Percentiles rank a stretch among this genome's conserved stretches.
These are phyloP conservation scores for Gentiana dahurica DNA, from an alignment of 257 asterid species.

Conservation along the genomic window DNA sequence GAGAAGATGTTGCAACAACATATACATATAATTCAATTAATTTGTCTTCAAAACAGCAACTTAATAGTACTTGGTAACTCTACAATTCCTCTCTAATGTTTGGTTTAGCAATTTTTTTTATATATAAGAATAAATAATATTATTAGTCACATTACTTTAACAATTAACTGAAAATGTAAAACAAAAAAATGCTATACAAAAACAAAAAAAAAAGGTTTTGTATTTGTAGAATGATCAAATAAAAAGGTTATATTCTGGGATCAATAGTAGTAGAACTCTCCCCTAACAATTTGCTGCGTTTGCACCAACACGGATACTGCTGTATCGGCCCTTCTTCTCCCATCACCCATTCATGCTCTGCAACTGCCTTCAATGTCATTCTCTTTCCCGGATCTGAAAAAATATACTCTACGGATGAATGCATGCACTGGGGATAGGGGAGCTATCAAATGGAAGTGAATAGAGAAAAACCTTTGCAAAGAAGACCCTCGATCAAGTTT, in stretches of 20 bases:
- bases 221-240: not conserved
- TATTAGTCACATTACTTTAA: not conserved
- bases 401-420: not conserved
- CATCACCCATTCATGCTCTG: slow-evolving; percentile 65
- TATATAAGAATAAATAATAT: too few relatives aligned
- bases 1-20: too few relatives aligned
- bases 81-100: not conserved
- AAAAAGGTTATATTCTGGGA: not conserved
- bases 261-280: slow-evolving; percentile 1
- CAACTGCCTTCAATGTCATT: slow-evolving; percentile 48
- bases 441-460: too few relatives aligned
- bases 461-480: slow-evolving; percentile 60
- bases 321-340: slow-evolving; percentile 66
- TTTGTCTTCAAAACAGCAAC: too few relatives aligned
- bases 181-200: too few relatives aligned
- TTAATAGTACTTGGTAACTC: too few relatives aligned
- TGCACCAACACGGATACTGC: slow-evolving; percentile 70
- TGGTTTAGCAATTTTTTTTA: not conserved
- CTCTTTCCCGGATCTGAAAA: slow-evolving; percentile 70
- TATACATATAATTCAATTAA: too few relatives aligned
- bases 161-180: too few relatives aligned
- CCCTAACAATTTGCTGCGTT: slow-evolving; percentile 17
- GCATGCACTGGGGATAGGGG: not conserved
- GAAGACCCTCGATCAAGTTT: slow-evolving; percentile 75
- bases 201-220: not conserved